phyloP scores from a whole-genome alignment of 805 yeast genomes.

The Saturnispora zaruensis region DNA sequence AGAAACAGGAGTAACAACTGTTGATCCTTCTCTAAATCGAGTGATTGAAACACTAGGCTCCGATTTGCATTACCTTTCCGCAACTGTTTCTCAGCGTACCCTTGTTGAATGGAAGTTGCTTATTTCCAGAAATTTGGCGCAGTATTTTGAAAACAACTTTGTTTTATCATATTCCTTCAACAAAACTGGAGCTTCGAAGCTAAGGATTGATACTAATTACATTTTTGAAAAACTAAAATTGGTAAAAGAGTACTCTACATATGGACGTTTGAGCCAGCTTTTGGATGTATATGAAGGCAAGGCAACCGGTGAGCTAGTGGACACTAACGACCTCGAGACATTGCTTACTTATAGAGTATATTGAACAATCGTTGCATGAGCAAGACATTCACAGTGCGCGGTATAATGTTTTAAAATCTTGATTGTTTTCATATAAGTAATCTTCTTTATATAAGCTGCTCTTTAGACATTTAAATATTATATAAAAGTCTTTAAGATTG shows the following conservation, averaged over 20 bases:
- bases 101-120: slow-evolving; percentile 20
- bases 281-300: not conserved
- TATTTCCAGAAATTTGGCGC: slow-evolving; percentile 26
- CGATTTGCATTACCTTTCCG: slow-evolving; percentile 25
- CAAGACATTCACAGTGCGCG: not conserved
- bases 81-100: slow-evolving; percentile 27
- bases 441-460: not conserved
- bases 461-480: not conserved
- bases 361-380: not conserved
- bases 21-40: slow-evolving; percentile 17
- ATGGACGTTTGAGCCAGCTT: slow-evolving; percentile 14
- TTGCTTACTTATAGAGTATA: not conserved
- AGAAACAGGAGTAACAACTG: not conserved
- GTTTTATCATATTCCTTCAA: slow-evolving; percentile 32
- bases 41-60: slow-evolving; percentile 22
- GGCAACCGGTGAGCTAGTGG: not conserved
- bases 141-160: slow-evolving; percentile 32
- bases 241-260: slow-evolving; percentile 17
- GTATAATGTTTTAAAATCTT: not conserved
- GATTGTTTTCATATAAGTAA: not conserved
- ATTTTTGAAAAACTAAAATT: slow-evolving; percentile 25
- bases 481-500: not conserved
- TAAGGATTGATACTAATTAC: slow-evolving; percentile 26
- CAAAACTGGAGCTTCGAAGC: slow-evolving; percentile 27
- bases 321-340: not conserved